Conservation (phyloP, 306 rosid genomes). For the Citrullus amarus region DNA sequence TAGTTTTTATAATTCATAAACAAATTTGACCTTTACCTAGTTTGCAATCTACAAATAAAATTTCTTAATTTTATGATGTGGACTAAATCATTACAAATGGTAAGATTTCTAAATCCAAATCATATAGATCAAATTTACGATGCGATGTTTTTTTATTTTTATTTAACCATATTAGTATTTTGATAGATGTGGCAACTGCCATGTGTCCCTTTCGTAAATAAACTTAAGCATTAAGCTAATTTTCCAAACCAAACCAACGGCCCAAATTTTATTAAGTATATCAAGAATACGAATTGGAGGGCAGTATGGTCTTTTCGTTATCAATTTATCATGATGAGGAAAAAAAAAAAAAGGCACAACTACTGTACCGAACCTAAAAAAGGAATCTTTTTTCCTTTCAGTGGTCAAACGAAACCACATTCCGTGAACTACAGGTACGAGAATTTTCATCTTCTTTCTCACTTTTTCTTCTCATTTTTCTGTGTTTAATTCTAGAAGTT, state of each 20-base stretch:
- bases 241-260: not conserved
- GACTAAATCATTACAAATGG: too few species aligned
- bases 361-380: conserved; percentile 9
- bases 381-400: not conserved
- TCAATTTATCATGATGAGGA: not conserved
- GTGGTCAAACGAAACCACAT: conserved; percentile 6
- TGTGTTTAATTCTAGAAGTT: not conserved
- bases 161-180: not conserved
- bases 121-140: too few species aligned
- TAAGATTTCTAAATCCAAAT: too few species aligned
- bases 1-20: too few species aligned
- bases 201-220: not conserved
- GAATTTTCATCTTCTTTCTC: not conserved
- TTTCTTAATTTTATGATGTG: too few species aligned
- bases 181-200: not conserved
- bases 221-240: not conserved
- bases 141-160: too few species aligned
- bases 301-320: conserved; percentile 3
- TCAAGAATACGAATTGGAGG: not conserved
- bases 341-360: not conserved
- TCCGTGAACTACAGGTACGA: not conserved
- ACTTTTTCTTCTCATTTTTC: not conserved
- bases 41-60: too few species aligned
- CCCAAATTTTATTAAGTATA: too few species aligned
- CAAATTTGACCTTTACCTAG: too few species aligned